Percentiles rank a stretch among this genome's conserved stretches.
These are phyloP conservation scores for Daedalea quercina DNA, from an alignment of 768 basidiomycete genomes.

Conservation along the genomic window DNA sequence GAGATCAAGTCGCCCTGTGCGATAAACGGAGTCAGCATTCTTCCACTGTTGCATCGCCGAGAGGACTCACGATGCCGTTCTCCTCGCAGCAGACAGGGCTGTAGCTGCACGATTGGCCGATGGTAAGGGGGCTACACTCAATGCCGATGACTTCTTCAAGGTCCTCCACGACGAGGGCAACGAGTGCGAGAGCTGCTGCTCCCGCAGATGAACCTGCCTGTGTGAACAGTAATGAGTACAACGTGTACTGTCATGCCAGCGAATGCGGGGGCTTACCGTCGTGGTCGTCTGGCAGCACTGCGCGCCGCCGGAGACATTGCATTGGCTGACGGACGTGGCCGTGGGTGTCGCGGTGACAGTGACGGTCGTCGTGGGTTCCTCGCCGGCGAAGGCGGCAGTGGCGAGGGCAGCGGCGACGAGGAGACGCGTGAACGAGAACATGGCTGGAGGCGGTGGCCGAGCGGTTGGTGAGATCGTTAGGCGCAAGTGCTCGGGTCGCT, in stretches of 20 bases:
- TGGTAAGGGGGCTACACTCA: conserved; percentile 16
- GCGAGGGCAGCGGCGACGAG: neutral
- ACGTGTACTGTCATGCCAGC: neutral
- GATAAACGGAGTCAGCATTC: neutral
- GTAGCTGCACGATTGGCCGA: conserved; percentile 8
- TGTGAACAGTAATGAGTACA: neutral
- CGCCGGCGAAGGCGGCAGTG: neutral
- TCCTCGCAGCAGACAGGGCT: conserved; percentile 19
- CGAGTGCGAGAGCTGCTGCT: conserved; percentile 11
- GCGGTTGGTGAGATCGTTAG: no score
- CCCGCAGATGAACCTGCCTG: neutral
- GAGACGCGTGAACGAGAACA: neutral
- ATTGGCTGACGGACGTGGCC: neutral
- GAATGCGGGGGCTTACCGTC: neutral
- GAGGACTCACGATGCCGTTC: conserved; percentile 15
- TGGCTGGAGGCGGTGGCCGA: no score
- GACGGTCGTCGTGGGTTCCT: neutral
- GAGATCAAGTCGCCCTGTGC: neutral
- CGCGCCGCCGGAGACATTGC: neutral
- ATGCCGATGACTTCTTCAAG: conserved; percentile 14
- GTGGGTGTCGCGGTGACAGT: neutral
- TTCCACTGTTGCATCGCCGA: neutral
- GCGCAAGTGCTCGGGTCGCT: no score
- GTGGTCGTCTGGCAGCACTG: neutral
- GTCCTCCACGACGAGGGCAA: conserved; percentile 10